Percentiles rank a stretch among this genome's conserved stretches.
phyloP scores from a whole-genome alignment of 441 rosid genomes.

The Geranium incanum region DNA sequence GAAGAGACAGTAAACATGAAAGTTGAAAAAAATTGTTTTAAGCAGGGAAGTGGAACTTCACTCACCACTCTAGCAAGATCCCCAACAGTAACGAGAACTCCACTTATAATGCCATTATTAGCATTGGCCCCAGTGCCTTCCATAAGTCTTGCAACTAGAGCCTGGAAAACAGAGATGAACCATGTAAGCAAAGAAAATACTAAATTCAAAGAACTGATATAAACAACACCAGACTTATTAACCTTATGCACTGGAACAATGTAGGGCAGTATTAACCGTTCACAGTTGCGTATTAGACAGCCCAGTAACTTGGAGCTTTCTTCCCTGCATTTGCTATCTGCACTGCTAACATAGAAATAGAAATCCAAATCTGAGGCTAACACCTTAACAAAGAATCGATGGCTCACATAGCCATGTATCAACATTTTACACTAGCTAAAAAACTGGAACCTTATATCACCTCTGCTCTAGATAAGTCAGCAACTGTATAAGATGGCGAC shows the following conservation, averaged over 20 bases:
- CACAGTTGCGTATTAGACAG: slow-evolving; percentile 96
- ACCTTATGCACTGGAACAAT: slow-evolving; percentile 98
- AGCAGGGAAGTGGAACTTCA: slow-evolving; percentile 20
- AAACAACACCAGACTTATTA: slow-evolving; percentile 25
- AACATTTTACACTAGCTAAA: not conserved
- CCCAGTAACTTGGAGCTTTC: slow-evolving; percentile 98
- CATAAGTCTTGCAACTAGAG: slow-evolving; percentile 89
- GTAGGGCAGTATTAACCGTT: slow-evolving; percentile 85
- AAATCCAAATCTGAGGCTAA: slow-evolving; percentile 27
- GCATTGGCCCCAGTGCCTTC: slow-evolving; percentile 90
- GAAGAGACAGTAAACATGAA: not conserved
- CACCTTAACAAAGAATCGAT: not conserved
- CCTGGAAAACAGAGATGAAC: slow-evolving; percentile 45
- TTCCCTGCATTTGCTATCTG: slow-evolving; percentile 97
- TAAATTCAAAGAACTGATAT: slow-evolving; percentile 16
- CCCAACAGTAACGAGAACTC: slow-evolving; percentile 98
- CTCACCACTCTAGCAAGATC: slow-evolving; percentile 99
- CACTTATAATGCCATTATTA: slow-evolving; percentile 82
- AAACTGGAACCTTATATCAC: slow-evolving; percentile 33
- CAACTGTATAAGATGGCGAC: slow-evolving; percentile 95
- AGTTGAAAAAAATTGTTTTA: not conserved
- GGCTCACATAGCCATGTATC: not conserved
- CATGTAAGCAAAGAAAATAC: slow-evolving; percentile 13
- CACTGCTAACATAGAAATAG: slow-evolving; percentile 69
- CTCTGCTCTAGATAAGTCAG: slow-evolving; percentile 95